phyloP scores from a whole-genome alignment of 129 eudicot species.

The Flaveria brownii region DNA sequence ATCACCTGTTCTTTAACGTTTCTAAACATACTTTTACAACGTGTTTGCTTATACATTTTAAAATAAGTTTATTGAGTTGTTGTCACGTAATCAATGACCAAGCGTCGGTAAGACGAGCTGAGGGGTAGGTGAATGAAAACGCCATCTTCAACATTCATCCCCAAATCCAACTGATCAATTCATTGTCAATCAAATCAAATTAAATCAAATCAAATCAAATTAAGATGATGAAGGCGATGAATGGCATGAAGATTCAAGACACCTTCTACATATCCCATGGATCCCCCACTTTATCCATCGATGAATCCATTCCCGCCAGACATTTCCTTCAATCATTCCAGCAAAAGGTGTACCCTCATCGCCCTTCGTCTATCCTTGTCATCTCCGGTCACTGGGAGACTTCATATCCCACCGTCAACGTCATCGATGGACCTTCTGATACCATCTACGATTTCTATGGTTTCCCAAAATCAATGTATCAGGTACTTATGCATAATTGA shows the following conservation, averaged over 20 bases:
- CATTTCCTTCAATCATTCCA: constrained; percentile 62
- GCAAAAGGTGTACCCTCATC: constrained; percentile 40
- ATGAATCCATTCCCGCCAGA: constrained; percentile 69
- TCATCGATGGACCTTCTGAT: constrained; percentile 46
- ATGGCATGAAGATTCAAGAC: constrained; percentile 39
- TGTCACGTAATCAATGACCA: not conserved
- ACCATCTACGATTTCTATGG: constrained; percentile 75
- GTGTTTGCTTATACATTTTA: no score
- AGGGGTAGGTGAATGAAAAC: not conserved
- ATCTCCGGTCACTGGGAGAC: constrained; percentile 96
- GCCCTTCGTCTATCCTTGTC: constrained; percentile 66
- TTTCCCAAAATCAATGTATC: constrained; percentile 67
- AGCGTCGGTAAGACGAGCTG: not conserved
- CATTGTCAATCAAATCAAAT: not conserved
- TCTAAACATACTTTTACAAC: no score
- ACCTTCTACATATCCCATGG: constrained; percentile 90
- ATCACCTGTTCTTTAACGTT: no score
- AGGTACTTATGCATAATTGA: constrained; percentile 36
- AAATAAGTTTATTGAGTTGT: no score
- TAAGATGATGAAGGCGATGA: constrained; percentile 13
- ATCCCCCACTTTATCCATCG: constrained; percentile 73
- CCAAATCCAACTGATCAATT: not conserved
- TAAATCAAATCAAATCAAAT: not conserved
- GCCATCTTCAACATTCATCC: not conserved
- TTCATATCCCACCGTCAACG: constrained; percentile 59